Base-by-base conservation (phyloP, 1,284 basidiomycete genomes). In the Papiliotrema nemorosa region DNA sequence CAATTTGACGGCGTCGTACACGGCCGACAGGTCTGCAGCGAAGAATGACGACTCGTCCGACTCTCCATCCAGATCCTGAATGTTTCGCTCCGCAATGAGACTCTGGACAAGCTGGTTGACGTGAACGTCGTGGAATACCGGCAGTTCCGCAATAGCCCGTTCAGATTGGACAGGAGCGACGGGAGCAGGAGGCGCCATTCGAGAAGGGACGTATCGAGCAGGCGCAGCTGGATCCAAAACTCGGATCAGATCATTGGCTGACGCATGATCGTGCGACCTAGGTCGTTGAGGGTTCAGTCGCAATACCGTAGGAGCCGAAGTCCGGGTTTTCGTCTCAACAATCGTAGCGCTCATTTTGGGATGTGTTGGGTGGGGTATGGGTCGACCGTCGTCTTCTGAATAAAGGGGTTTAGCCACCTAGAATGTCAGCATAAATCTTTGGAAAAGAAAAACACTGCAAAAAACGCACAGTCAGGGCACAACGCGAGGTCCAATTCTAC, bases 21-120 rank as follows among this genome's bases (percentile, higher is more conserved):
- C 87, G 59, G 87, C 82, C 59, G 87, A 85, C 31, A 99, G 82
- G 75, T 99, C 93, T 26, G 88, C 92, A 12, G 97, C 91, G 66
- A 96, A 97, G 74, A 97, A 97, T 1, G 96, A 93, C 59, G 86
- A 85, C 75, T 98, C 96, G 47, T 73, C 73, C 21, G 68, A 50
- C 45, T 55, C 41, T 42, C 60, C 50, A 20, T 37, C 26, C 3
- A 48, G 29, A 24, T 58, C 55, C 3, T 39, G 45, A 7, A 55
- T 38, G 20, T 44, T 42, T 21, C 66, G 63, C 27, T 50, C 45
- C 1, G 66, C 60, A 24, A 73, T 55, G 12, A 59, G 46, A n/a
- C 60, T 33, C 38, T 66, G 60, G 13, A 71, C 55, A 25, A 70
- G 57, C 25, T 63, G 53, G 57, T 69, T 60, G n/a, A 71, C 47